phyloP scores from a whole-genome alignment of 257 asterid genomes.

The Petunia secreta region DNA sequence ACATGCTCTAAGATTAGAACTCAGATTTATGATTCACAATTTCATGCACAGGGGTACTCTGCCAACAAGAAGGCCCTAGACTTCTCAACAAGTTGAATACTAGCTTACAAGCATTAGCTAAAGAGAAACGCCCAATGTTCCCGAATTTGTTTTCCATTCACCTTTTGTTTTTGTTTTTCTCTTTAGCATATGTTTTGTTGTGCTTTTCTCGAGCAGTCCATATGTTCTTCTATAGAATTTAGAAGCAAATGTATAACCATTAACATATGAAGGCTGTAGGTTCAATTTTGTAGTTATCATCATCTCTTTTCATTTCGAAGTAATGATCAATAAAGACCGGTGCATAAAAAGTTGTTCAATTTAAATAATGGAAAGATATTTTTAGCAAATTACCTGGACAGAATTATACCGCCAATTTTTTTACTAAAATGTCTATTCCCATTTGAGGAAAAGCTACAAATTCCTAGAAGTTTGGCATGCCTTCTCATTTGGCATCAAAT shows the following conservation, averaged over 20 bases:
- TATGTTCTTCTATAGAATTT: neutral
- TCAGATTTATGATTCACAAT: no score
- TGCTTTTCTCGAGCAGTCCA: slow-evolving; percentile 15
- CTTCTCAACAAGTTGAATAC: neutral
- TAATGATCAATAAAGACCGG: neutral
- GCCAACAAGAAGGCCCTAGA: neutral
- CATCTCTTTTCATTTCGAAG: neutral
- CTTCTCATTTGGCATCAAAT: neutral
- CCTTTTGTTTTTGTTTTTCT: neutral
- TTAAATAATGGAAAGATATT: neutral
- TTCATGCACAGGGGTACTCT: neutral
- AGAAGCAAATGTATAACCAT: neutral
- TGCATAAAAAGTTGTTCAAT: neutral
- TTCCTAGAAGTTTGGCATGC: neutral
- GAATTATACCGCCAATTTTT: neutral
- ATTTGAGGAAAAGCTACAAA: neutral
- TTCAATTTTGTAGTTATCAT: neutral
- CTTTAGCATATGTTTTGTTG: neutral
- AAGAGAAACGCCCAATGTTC: neutral
- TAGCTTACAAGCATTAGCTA: neutral
- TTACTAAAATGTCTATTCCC: neutral
- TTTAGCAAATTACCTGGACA: neutral
- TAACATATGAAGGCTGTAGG: neutral
- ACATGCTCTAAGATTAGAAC: no score
- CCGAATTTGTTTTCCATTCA: neutral